phyloP scores from a whole-genome alignment of 75 land plant species.

The Pinus taeda region DNA sequence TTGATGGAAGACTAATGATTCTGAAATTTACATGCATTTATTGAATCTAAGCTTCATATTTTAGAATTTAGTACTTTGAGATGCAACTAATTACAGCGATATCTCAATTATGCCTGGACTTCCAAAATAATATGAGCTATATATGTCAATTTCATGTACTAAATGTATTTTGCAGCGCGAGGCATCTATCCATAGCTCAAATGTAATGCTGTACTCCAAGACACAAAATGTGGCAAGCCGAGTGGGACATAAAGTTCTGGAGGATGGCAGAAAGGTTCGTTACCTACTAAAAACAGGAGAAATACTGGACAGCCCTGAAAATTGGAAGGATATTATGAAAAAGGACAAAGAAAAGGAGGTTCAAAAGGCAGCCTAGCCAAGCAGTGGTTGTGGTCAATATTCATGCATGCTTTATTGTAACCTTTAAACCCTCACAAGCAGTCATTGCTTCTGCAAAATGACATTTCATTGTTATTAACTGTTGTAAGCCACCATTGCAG shows the following conservation, averaged over 20 bases:
- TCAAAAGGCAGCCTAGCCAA: not conserved
- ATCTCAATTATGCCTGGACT: not conserved
- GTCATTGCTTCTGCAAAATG: not conserved
- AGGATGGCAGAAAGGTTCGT: slow-evolving; percentile 82
- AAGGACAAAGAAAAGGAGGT: slow-evolving; percentile 30
- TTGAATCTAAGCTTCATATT: not conserved
- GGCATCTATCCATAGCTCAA: slow-evolving; percentile 95
- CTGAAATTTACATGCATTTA: not conserved
- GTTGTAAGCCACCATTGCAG: not conserved
- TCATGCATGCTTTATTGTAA: not conserved
- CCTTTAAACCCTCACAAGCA: not conserved
- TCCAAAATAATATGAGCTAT: not conserved
- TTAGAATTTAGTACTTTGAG: not conserved
- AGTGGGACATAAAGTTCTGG: slow-evolving; percentile 89
- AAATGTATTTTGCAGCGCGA: slow-evolving; percentile 57
- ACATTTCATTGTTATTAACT: not conserved
- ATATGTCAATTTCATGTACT: not conserved
- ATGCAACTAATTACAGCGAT: not conserved
- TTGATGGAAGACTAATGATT: not conserved
- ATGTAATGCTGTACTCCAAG: slow-evolving; percentile 98
- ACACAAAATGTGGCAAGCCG: slow-evolving; percentile 83
- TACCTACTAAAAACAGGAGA: slow-evolving; percentile 97
- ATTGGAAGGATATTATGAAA: slow-evolving; percentile 72
- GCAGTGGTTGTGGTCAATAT: not conserved
- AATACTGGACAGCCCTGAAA: slow-evolving; percentile 82